Percentiles rank a stretch among this genome's conserved stretches.
Evolutionary conservation across 257 asterid genomes (phyloP).

Genomic region (Solanum verrucosum): DNA sequence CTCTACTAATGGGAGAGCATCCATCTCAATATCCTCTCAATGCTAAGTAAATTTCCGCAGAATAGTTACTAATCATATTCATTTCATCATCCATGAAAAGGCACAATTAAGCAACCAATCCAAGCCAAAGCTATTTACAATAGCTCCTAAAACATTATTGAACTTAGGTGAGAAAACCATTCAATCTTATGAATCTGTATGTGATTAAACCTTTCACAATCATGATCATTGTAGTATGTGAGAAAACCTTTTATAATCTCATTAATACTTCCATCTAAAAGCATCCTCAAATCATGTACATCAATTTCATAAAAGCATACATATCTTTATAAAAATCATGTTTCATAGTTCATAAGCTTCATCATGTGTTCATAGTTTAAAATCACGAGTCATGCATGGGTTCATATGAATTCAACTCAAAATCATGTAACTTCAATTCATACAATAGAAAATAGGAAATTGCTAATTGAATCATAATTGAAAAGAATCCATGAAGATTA

Average conservation of each 20-base stretch:
- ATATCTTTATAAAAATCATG: background rate
- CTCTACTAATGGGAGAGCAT: background rate
- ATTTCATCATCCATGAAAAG: background rate
- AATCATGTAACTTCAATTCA: background rate
- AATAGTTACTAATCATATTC: background rate
- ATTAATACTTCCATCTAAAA: background rate
- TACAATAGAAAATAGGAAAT: background rate
- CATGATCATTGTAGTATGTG: background rate
- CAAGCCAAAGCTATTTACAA: background rate
- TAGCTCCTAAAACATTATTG: too few species aligned
- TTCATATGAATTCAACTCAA: background rate
- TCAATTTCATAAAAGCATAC: background rate
- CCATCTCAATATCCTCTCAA: background rate
- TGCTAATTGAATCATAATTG: background rate
- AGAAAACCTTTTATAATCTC: background rate
- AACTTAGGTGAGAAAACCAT: background rate
- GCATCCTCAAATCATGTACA: background rate
- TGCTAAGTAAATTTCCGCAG: background rate
- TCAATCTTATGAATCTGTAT: background rate
- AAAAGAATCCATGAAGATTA: background rate
- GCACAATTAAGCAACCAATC: background rate
- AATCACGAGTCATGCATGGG: background rate
- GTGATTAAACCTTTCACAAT: background rate
- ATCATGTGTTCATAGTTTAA: background rate
- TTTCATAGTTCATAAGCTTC: background rate